phyloP scores from a whole-genome alignment of 1,139 yeast species.

The Diutina pseudorugosa region DNA sequence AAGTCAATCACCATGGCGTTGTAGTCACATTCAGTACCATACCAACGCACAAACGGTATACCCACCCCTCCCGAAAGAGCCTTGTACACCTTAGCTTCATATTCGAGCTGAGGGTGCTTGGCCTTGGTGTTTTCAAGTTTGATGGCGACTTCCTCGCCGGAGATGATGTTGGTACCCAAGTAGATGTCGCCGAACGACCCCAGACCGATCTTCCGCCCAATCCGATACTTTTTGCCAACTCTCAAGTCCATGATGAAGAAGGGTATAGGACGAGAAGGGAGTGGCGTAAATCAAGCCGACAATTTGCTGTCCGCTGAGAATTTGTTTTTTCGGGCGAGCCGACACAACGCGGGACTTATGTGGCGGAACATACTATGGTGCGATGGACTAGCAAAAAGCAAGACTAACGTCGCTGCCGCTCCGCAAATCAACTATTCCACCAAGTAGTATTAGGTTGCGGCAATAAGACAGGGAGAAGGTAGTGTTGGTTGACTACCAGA shows the following conservation, averaged over 20 bases:
- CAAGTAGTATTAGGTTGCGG: no score
- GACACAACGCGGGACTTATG: background rate
- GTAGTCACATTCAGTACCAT: constrained; percentile 92
- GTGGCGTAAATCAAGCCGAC: background rate
- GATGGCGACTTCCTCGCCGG: constrained; percentile 97
- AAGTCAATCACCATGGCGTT: constrained; percentile 95
- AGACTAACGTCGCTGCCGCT: background rate
- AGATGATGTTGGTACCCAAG: constrained; percentile 81
- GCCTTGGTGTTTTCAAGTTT: constrained; percentile 85
- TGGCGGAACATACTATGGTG: background rate
- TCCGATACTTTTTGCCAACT: constrained; percentile 89
- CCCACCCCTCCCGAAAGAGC: constrained; percentile 96
- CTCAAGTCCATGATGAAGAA: constrained; percentile 48
- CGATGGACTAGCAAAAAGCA: background rate
- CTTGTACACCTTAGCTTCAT: constrained; percentile 91
- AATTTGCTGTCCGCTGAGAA: background rate
- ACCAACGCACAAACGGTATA: constrained; percentile 95
- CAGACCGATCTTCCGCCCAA: constrained; percentile 93
- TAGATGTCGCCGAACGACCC: constrained; percentile 98
- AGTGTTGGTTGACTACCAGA: no score
- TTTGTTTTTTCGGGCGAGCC: background rate
- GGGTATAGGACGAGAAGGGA: background rate
- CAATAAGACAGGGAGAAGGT: background rate
- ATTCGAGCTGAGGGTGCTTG: constrained; percentile 92
- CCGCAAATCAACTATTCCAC: background rate